These are phyloP conservation scores for Celoporthe dispersa DNA, from an alignment of 2,329 filamentous ascomycete genomes.

Conservation along the genomic window DNA sequence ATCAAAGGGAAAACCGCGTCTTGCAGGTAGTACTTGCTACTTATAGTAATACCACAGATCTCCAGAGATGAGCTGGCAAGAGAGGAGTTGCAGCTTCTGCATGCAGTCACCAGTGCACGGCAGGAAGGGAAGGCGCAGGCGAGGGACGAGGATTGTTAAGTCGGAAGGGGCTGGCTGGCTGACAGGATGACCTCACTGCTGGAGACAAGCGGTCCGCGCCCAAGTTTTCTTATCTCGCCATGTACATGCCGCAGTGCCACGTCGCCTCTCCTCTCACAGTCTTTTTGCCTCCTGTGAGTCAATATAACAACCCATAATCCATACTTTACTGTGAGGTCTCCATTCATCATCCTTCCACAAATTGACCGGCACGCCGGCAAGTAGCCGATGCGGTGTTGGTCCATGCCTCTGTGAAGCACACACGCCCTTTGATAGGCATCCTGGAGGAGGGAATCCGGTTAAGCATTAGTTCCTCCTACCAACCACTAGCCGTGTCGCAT, in stretches of 20 bases:
- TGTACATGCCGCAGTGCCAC: not conserved
- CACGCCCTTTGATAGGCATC: not conserved
- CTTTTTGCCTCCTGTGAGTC: not conserved
- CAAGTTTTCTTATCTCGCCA: not conserved
- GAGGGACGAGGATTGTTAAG: too few relatives aligned
- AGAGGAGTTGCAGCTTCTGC: not conserved
- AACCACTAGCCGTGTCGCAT: constrained; percentile 12
- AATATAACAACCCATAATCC: not conserved
- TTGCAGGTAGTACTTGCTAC: not conserved
- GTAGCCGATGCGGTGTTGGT: not conserved
- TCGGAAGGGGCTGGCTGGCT: too few relatives aligned
- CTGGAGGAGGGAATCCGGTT: not conserved
- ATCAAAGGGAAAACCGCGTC: not conserved
- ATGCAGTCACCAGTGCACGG: not conserved
- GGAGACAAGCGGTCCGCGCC: too few relatives aligned
- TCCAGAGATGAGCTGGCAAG: not conserved
- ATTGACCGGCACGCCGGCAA: not conserved
- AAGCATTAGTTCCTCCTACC: not conserved
- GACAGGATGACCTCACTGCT: not conserved
- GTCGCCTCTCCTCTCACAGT: not conserved
- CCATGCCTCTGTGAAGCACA: not conserved
- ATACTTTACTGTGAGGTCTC: too few relatives aligned
- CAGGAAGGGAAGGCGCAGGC: not conserved
- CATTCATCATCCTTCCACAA: not conserved
- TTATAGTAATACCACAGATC: not conserved